phyloP scores from a whole-genome alignment of 2,329 filamentous ascomycete genomes.

The Gremmenia infestans region DNA sequence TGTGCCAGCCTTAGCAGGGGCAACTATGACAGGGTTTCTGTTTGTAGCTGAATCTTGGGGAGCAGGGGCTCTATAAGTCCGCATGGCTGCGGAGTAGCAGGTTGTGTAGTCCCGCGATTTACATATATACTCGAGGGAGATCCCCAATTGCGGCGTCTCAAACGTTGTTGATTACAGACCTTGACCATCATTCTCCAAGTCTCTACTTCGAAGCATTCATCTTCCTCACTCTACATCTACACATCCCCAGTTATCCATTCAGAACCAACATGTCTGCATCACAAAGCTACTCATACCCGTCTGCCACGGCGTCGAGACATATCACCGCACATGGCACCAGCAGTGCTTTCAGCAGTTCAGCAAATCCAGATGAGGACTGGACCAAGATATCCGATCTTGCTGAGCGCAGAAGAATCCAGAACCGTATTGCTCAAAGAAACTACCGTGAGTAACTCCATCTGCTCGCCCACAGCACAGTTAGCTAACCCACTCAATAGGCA shows the following conservation, averaged over 20 bases:
- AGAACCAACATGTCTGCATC: conserved; percentile 27
- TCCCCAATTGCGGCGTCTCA: conserved; percentile 20
- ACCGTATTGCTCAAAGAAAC: conserved; percentile 95
- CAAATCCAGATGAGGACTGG: conserved; percentile 97
- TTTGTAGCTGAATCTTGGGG: conserved; percentile 21
- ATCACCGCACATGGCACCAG: conserved; percentile 73
- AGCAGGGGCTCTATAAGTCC: conserved; percentile 23
- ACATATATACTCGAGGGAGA: conserved; percentile 28
- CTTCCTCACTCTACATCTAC: conserved; percentile 6
- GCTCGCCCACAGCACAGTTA: not conserved
- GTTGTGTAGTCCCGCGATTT: conserved; percentile 17
- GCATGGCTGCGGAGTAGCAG: conserved; percentile 18
- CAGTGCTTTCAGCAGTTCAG: conserved; percentile 90
- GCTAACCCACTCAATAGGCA: conserved; percentile 51
- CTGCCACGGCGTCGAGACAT: conserved; percentile 45
- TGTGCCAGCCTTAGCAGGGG: conserved; percentile 11
- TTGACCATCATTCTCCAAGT: conserved; percentile 10
- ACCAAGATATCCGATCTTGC: conserved; percentile 98
- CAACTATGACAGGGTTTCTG: conserved; percentile 12
- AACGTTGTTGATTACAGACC: conserved; percentile 17
- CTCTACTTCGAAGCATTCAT: conserved; percentile 9
- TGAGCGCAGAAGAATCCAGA: conserved; percentile 90
- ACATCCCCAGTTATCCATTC: conserved; percentile 10
- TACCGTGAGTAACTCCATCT: conserved; percentile 64
- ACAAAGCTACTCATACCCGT: conserved; percentile 29